phyloP scores from a whole-genome alignment of 768 basidiomycete genomes.

The Podaxis sp. region DNA sequence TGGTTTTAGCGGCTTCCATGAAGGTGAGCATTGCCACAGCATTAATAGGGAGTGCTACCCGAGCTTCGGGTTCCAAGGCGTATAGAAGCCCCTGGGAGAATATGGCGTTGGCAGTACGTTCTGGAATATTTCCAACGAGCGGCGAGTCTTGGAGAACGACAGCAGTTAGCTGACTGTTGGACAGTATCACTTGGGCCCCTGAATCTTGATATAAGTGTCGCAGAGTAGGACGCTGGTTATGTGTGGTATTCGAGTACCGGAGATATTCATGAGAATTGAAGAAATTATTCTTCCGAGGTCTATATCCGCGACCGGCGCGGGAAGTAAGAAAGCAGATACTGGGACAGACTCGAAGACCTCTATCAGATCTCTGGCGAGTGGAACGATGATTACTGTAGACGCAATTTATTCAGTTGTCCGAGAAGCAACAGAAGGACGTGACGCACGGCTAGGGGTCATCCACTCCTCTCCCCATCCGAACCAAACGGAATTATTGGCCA shows the following conservation, averaged over 20 bases:
- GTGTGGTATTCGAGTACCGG: neutral
- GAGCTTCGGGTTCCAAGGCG: neutral
- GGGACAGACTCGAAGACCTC: too few relatives aligned
- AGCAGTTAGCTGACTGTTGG: neutral
- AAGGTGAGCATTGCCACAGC: neutral
- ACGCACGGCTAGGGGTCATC: neutral
- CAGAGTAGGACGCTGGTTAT: neutral
- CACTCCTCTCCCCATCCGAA: neutral
- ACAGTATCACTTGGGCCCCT: neutral
- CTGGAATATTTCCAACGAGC: neutral
- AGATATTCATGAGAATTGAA: too few relatives aligned
- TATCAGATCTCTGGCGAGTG: too few relatives aligned
- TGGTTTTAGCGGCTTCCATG: neutral
- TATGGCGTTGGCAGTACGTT: neutral
- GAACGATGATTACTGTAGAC: too few relatives aligned
- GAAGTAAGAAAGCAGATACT: too few relatives aligned
- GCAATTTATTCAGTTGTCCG: too few relatives aligned
- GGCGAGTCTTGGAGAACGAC: neutral
- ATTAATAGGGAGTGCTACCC: too few relatives aligned
- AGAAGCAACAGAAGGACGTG: too few relatives aligned
- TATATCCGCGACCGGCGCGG: too few relatives aligned
- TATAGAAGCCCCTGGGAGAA: neutral
- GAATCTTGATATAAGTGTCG: neutral
- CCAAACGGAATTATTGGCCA: neutral
- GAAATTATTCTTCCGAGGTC: too few relatives aligned